Evolutionary conservation across 140 eudicot species (phyloP).

Genomic region (Cichorium intybus): DNA sequence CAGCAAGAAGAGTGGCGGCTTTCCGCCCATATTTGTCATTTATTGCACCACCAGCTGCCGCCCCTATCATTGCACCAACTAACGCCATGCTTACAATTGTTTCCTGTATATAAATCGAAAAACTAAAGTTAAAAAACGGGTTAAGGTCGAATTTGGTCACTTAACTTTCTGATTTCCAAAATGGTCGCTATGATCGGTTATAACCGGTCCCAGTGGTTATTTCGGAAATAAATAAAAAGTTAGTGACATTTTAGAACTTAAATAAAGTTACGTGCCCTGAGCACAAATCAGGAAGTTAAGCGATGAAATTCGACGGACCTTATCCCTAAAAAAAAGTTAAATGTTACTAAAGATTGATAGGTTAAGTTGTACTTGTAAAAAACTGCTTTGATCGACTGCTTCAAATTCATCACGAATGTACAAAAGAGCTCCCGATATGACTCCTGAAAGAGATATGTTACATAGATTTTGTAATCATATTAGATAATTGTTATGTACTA

Average conservation of each 20-base stretch:
- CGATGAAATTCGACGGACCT: no score
- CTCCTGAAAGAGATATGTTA: conserved; percentile 49
- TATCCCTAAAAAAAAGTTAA: neutral
- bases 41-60: conserved; percentile 38
- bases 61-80: conserved; percentile 46
- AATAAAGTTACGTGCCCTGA: no score
- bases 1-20: conserved; percentile 38
- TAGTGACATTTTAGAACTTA: no score
- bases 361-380: conserved; percentile 59
- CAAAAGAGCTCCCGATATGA: conserved; percentile 85
- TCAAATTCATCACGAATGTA: conserved; percentile 77
- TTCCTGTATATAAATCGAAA: conserved; percentile 18
- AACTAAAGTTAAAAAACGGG: no score
- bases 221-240: no score
- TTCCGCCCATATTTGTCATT: conserved; percentile 40
- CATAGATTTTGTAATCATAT: no score
- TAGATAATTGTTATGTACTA: no score
- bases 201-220: no score
- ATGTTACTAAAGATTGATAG: neutral
- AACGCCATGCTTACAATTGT: conserved; percentile 47
- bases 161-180: no score
- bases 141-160: no score
- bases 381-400: conserved; percentile 66
- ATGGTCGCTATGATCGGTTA: no score
- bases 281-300: no score